Evolutionary conservation across 2,329 filamentous ascomycete species (phyloP), one percentile per base, ranked within the genome.

Genomic region (Sporothrix pallida): DNA sequence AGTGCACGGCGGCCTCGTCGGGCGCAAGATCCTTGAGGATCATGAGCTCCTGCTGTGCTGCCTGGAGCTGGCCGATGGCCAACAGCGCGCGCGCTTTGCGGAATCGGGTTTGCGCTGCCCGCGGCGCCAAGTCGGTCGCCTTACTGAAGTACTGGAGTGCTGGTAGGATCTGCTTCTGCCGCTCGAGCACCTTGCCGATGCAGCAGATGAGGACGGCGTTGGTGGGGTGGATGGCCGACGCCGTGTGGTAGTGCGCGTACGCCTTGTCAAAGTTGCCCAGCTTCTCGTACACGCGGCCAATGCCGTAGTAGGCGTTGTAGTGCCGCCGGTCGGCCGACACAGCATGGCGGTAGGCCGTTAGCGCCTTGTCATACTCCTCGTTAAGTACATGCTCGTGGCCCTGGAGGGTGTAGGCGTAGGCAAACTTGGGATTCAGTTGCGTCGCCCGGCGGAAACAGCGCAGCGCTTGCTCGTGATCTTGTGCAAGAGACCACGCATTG

Each of bases 251-350:
- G 83, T 99, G 95, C 74, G 91, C 91, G 79, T 97, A 93, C 1
- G 96, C 95, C 80, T 96, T 93, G 75, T 97, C 93, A 78, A 93
- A 95, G 81, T 94, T 95, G 79, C 94, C 95, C 78, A 97, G 89
- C 79, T 95, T 95, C 81, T 97, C 93, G 79, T 95, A 96, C 1
- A 97, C 94, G 74, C 88, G 87, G 44, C 90, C 90, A 73, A 92
- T 90, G 77, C 96, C 96, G 81, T 98, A 99, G 89, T 97, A 98
- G n/a, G 95, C 96, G 80, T 98, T 97, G 84, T 98, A 99, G 80
- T 98, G 95, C 23, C 95, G 90, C 72, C 89, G 90, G 79, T 99
- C 95, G 0, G 93, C 94, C 62, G 91, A 89, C 77, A 99, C 93
- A 1, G 94, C 95, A 71, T 91, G 89, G 48, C 97, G 90, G 81